Evolutionary conservation across 768 basidiomycete species (phyloP).

Genomic region (Kwoniella mangroviensis): DNA sequence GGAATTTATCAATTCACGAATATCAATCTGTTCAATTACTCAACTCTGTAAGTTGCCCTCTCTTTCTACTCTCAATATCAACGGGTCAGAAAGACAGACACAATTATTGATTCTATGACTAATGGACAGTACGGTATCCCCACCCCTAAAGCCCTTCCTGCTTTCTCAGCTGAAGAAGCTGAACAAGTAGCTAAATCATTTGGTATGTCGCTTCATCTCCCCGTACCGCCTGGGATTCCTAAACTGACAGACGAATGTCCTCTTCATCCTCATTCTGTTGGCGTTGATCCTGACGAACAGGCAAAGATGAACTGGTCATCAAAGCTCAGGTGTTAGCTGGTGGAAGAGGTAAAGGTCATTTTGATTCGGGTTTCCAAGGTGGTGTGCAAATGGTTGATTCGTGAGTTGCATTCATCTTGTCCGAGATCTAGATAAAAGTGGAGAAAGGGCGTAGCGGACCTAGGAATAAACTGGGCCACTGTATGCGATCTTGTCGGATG

Average conservation of each 20-base stretch:
- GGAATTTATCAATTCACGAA: constrained; percentile 95
- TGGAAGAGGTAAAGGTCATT: constrained; percentile 96
- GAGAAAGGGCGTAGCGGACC: background rate
- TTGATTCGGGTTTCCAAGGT: constrained; percentile 88
- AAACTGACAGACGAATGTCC: too few relatives aligned
- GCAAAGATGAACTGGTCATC: constrained; percentile 80
- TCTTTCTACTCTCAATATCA: background rate
- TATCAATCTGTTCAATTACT: constrained; percentile 94
- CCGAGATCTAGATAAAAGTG: too few relatives aligned
- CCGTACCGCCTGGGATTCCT: too few relatives aligned
- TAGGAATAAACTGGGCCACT: background rate
- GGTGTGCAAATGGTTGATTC: constrained; percentile 93
- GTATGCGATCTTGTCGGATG: too few relatives aligned
- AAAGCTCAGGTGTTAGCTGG: constrained; percentile 99
- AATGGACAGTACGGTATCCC: constrained; percentile 82
- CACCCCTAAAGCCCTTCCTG: constrained; percentile 87
- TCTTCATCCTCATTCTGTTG: background rate
- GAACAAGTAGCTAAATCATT: constrained; percentile 86
- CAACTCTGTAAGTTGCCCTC: constrained; percentile 71
- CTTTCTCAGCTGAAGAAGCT: constrained; percentile 87
- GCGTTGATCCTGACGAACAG: constrained; percentile 59
- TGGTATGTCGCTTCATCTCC: constrained; percentile 60
- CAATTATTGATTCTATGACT: background rate
- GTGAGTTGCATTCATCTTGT: constrained; percentile 60
- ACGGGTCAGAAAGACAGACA: background rate